Conservation (phyloP, 2,329 filamentous ascomycete genomes). For the Fusarium pseudonygamai region DNA sequence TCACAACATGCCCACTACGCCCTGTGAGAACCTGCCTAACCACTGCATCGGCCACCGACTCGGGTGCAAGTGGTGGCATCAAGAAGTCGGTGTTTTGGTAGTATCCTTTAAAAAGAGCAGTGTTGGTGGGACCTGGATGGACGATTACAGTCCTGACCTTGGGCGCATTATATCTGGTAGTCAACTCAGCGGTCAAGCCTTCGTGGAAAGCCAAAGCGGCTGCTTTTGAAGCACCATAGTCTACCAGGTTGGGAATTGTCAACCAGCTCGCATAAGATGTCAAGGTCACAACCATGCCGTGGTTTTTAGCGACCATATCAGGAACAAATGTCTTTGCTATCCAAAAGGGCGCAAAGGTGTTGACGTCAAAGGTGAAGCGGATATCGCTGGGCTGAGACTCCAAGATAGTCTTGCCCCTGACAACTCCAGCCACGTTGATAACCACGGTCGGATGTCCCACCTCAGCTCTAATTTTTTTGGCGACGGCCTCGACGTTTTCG, state of each 20-base stretch:
- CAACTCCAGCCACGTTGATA: slow-evolving; percentile 77
- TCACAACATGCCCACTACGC: slow-evolving; percentile 58
- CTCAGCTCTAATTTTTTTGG: slow-evolving; percentile 60
- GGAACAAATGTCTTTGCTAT: slow-evolving; percentile 75
- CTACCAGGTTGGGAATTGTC: slow-evolving; percentile 69
- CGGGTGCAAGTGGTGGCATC: slow-evolving; percentile 50
- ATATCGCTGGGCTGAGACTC: slow-evolving; percentile 65
- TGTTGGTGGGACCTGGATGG: slow-evolving; percentile 59
- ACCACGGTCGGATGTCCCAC: slow-evolving; percentile 74
- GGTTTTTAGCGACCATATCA: slow-evolving; percentile 68
- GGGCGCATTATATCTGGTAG: slow-evolving; percentile 68
- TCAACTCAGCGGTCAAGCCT: slow-evolving; percentile 67
- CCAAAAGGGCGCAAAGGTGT: slow-evolving; percentile 74
- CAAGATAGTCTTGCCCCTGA: slow-evolving; percentile 69
- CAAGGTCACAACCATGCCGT: slow-evolving; percentile 78
- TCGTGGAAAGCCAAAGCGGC: slow-evolving; percentile 75
- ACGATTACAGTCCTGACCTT: slow-evolving; percentile 73
- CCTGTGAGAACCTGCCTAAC: slow-evolving; percentile 60
- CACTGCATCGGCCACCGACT: slow-evolving; percentile 57
- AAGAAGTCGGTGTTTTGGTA: slow-evolving; percentile 58
- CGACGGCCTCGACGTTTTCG: slow-evolving; percentile 60
- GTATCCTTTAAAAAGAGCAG: slow-evolving; percentile 57
- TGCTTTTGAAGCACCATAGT: slow-evolving; percentile 74
- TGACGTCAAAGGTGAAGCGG: slow-evolving; percentile 76
- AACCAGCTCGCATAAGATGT: slow-evolving; percentile 71